Conservation (phyloP, 768 basidiomycete genomes). For the Lactarius evosmus region DNA sequence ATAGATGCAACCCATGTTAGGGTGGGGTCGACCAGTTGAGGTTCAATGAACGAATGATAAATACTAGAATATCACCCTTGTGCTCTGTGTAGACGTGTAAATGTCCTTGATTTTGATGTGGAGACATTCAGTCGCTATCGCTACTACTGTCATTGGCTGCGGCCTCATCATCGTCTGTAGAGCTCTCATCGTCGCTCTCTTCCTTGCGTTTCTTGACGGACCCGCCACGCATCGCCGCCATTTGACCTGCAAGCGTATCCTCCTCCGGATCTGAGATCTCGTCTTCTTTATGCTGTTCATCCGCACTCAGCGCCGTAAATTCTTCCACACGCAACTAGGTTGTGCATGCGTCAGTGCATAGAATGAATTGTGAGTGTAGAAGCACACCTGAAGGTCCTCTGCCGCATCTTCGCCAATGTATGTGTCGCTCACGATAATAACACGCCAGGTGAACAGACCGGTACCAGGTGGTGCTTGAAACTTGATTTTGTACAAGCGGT, state of each 20-base stretch:
- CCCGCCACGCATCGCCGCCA: conserved; percentile 93
- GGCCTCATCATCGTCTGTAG: conserved; percentile 48
- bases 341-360: conserved; percentile 5
- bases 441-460: conserved; percentile 86
- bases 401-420: conserved; percentile 78
- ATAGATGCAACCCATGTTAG: conserved; percentile 13
- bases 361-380: background rate
- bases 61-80: background rate
- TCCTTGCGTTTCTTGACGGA: conserved; percentile 63
- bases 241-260: conserved; percentile 93
- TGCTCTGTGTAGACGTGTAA: background rate
- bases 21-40: background rate
- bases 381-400: conserved; percentile 67
- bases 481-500: conserved; percentile 83
- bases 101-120: conserved; percentile 8
- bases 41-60: background rate
- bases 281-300: conserved; percentile 69
- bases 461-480: conserved; percentile 90
- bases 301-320: conserved; percentile 49
- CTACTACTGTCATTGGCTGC: conserved; percentile 52
- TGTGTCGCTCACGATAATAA: conserved; percentile 83
- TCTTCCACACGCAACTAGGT: conserved; percentile 82
- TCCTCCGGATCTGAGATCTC: conserved; percentile 99
- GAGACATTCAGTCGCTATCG: conserved; percentile 43
- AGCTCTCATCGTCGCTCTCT: conserved; percentile 53